Percentiles rank a stretch among this genome's conserved stretches.
These are phyloP conservation scores for Rhizopogon vulgaris DNA, from an alignment of 768 basidiomycete species.

Conservation along the genomic window DNA sequence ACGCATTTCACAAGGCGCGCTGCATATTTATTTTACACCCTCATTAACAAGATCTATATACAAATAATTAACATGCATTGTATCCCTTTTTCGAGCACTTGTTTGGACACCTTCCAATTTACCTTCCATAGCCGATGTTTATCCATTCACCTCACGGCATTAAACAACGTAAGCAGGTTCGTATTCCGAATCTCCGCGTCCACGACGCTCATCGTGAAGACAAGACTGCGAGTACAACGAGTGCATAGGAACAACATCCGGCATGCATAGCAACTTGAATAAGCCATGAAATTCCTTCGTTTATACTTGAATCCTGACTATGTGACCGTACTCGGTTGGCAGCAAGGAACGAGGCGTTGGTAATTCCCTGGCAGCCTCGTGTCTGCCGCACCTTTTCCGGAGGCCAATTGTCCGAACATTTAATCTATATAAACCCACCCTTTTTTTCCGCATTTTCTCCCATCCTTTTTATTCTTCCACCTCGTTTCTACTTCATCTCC, in stretches of 20 bases:
- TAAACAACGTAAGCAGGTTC: too few species aligned
- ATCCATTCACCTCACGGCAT: neutral
- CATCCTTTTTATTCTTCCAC: slow-evolving; percentile 24
- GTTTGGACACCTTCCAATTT: neutral
- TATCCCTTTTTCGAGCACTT: neutral
- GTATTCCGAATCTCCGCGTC: neutral
- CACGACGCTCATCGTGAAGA: neutral
- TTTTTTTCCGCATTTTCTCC: slow-evolving; percentile 11
- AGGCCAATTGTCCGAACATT: slow-evolving; percentile 23
- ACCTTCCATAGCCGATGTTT: slow-evolving; percentile 11
- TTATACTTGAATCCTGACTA: slow-evolving; percentile 9
- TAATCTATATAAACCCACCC: slow-evolving; percentile 44
- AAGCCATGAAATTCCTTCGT: neutral
- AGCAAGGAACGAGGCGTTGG: slow-evolving; percentile 10
- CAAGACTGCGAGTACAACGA: neutral
- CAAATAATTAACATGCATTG: neutral
- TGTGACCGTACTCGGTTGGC: slow-evolving; percentile 4
- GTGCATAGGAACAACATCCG: neutral
- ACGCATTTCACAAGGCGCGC: slow-evolving; percentile 1
- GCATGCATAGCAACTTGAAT: neutral
- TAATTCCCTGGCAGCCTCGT: slow-evolving; percentile 39
- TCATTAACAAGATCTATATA: neutral
- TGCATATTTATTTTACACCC: neutral
- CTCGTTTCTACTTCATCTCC: slow-evolving; percentile 11
- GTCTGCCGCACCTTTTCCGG: slow-evolving; percentile 41